Evolutionary conservation across 2,329 filamentous ascomycete species (phyloP).

Genomic region (Byssoonygena ceratinophila): DNA sequence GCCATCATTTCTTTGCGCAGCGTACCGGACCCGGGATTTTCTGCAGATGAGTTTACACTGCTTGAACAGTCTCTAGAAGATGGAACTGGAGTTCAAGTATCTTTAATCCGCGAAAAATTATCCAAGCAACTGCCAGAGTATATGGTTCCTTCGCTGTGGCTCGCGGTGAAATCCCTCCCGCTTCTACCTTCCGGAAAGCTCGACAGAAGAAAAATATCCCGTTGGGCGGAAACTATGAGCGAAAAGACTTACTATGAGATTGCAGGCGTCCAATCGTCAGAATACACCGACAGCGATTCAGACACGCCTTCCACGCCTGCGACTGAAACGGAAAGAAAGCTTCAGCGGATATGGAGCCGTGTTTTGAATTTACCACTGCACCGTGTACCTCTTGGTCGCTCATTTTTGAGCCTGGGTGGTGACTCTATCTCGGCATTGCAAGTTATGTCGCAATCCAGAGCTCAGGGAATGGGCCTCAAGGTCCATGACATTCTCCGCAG

Average conservation of each 20-base stretch:
- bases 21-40: not conserved
- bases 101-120: not conserved
- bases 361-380: conserved; percentile 17
- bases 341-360: conserved; percentile 18
- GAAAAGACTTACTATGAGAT: not conserved
- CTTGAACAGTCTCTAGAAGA: not conserved
- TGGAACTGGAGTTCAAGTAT: conserved; percentile 3
- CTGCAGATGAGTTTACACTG: not conserved
- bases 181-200: conserved; percentile 12
- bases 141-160: conserved; percentile 15
- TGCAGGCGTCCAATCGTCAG: not conserved
- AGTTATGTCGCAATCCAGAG: conserved; percentile 5
- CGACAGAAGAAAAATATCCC: conserved; percentile 16
- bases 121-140: conserved; percentile 14
- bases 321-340: not conserved
- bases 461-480: conserved; percentile 9
- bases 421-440: conserved; percentile 15
- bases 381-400: conserved; percentile 19
- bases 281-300: not conserved
- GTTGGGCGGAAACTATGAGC: conserved; percentile 12
- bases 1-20: conserved; percentile 4
- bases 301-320: not conserved
- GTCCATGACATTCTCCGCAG: conserved; percentile 1
- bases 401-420: conserved; percentile 22
- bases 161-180: conserved; percentile 13